Percentiles rank a stretch among this genome's conserved stretches.
Evolutionary conservation across 805 yeast species (phyloP).

Genomic region (Saturnispora sekii): DNA sequence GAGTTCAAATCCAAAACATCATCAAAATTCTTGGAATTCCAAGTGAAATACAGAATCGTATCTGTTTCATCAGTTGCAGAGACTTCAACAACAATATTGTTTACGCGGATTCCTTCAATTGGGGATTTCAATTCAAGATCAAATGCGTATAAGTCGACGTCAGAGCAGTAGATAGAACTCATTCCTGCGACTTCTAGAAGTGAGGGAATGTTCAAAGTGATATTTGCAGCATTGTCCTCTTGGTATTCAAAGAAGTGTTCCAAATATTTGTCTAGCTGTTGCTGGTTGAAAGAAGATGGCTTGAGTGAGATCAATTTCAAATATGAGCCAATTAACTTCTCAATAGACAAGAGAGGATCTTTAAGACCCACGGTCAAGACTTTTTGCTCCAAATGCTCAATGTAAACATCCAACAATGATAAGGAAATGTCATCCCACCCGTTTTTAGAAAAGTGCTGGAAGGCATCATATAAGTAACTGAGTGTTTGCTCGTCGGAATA

Average conservation of each 20-base stretch:
- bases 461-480: constrained; percentile 55
- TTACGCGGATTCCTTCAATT: neutral
- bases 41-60: constrained; percentile 1
- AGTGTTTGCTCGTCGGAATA: constrained; percentile 42
- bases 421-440: constrained; percentile 74
- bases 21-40: neutral
- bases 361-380: constrained; percentile 13
- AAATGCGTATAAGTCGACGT: constrained; percentile 31
- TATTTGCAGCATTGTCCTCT: neutral
- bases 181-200: neutral
- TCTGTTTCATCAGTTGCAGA: neutral
- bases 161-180: constrained; percentile 25
- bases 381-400: constrained; percentile 52
- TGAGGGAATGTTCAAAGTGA: neutral
- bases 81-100: constrained; percentile 2
- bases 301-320: constrained; percentile 4
- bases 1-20: neutral
- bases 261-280: neutral
- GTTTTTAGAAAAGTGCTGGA: constrained; percentile 51
- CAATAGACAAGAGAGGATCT: constrained; percentile 25
- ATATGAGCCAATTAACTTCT: constrained; percentile 24
- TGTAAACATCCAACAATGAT: constrained; percentile 52
- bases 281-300: constrained; percentile 2
- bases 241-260: neutral
- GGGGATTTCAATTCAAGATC: constrained; percentile 26